Conservation (phyloP, 2,329 filamentous ascomycete species). For the Pyricularia grisea region DNA sequence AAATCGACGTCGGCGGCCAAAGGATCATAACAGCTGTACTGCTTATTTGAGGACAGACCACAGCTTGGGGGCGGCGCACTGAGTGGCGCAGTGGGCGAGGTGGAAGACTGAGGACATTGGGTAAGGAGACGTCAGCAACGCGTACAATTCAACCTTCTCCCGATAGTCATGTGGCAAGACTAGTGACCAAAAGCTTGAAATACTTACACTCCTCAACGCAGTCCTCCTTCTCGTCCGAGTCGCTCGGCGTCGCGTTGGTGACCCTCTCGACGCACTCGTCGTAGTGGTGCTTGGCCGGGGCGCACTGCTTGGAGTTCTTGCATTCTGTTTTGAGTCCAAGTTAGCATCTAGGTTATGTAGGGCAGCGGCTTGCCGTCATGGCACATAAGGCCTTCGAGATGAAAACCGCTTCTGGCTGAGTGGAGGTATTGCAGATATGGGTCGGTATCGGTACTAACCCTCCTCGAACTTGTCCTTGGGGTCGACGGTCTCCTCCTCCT, state of each 20-base stretch:
- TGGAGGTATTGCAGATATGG: background rate
- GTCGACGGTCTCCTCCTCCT: conserved; percentile 66
- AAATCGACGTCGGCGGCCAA: background rate
- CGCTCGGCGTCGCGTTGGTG: conserved; percentile 38
- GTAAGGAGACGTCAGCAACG: background rate
- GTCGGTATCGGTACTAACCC: conserved; percentile 42
- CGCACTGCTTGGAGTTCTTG: conserved; percentile 75
- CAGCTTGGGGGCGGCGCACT: conserved; percentile 93
- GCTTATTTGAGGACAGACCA: conserved; percentile 85
- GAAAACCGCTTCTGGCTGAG: background rate
- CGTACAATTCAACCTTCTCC: background rate
- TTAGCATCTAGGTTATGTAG: conserved; percentile 11
- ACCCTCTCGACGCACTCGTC: conserved; percentile 98
- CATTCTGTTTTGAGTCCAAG: conserved; percentile 57
- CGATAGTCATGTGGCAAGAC: background rate
- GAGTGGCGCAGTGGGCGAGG: conserved; percentile 86
- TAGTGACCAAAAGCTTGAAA: background rate
- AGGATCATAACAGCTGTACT: background rate
- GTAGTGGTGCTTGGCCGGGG: conserved; percentile 90
- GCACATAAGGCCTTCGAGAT: background rate
- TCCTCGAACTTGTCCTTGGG: conserved; percentile 83
- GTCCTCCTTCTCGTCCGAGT: conserved; percentile 74
- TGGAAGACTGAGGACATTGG: conserved; percentile 72
- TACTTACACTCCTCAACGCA: conserved; percentile 97
- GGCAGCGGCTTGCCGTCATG: no score